Base-by-base conservation (phyloP, 1,284 basidiomycete species). In the Taiwanofungus camphoratus region DNA sequence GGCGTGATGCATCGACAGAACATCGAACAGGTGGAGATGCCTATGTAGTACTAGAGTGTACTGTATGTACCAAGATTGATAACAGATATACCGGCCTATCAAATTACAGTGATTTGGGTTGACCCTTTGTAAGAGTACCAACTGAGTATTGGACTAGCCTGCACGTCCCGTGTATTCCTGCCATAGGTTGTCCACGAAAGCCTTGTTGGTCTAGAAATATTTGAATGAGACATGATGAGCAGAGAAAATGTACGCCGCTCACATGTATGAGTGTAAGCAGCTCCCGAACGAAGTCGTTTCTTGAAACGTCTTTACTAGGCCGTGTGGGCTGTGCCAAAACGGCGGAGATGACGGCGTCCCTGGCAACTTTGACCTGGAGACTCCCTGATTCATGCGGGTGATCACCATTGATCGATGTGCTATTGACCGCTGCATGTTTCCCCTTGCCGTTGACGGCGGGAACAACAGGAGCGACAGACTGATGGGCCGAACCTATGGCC, bases 231-330 rank as follows among this genome's bases (percentile, higher is more conserved):
- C 34, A 12, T 12, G 3, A 24, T 24, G 6, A 21, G n/a, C 15
- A 29, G 9, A 3, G 19, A 33, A 15, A 16, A 20, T 2, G 19
- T 6, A 20, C 24, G 32, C 3, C 2, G 72, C 81, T 57, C 44
- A 88, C 84, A 60, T 86, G 79, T 44, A 88, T 75, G 53, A 88
- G 66, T 20, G 73, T 76, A 54, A 86, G 61, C 41, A 89, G 64
- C 57, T 86, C 78, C 41, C 69, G 66, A 24, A 87, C 71, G 58
- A 89, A 89, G 35, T 78, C 77, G 40, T 77, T 81, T 56, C 71
- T 71, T 42, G 71, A 70, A 49, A 77, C 49, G 35, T 56, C 56
- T 37, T 50, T 12, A 34, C 9, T 22, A 36, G 29, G 32, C 15
- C 33, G 29, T 11, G 24, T 20, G 5, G 53, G 46, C 39, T 56